Evolutionary conservation across 169 alveolate species (phyloP).

Genomic region (Plasmodium sp.): DNA sequence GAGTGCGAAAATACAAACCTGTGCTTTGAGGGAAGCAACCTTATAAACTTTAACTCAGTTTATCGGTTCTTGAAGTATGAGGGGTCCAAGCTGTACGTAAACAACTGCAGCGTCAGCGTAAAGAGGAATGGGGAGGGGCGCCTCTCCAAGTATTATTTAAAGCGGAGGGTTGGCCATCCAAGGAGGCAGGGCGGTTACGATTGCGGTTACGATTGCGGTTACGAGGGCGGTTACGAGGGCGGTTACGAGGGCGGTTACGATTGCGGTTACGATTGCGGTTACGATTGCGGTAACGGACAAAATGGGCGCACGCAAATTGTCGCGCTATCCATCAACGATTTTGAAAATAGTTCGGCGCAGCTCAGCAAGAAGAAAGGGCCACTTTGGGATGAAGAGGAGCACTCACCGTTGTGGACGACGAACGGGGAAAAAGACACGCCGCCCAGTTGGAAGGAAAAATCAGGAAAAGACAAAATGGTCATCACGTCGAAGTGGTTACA

Average conservation of each 20-base stretch:
- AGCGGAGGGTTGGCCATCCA: not conserved
- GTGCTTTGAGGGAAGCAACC: slow-evolving; percentile 15
- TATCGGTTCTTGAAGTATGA: slow-evolving; percentile 51
- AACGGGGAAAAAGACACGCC: not conserved
- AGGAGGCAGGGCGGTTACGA: not conserved
- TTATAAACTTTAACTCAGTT: slow-evolving; percentile 7
- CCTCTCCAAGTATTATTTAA: slow-evolving; percentile 20
- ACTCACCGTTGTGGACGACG: not conserved
- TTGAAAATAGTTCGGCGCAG: not conserved
- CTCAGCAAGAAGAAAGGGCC: not conserved
- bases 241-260: not conserved
- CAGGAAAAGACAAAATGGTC: not conserved
- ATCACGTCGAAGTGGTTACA: slow-evolving; percentile 39
- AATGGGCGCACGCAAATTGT: slow-evolving; percentile 9
- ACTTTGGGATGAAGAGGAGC: not conserved
- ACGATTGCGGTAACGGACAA: not conserved
- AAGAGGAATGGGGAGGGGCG: not conserved
- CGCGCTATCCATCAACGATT: slow-evolving; percentile 26
- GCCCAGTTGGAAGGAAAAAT: not conserved
- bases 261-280: not conserved
- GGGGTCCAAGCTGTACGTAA: not conserved
- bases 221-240: not conserved
- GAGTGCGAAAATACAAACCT: slow-evolving; percentile 16
- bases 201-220: not conserved
- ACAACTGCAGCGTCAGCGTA: slow-evolving; percentile 28